Evolutionary conservation across 768 basidiomycete species (phyloP).

Genomic region (Hericium rajendrae): DNA sequence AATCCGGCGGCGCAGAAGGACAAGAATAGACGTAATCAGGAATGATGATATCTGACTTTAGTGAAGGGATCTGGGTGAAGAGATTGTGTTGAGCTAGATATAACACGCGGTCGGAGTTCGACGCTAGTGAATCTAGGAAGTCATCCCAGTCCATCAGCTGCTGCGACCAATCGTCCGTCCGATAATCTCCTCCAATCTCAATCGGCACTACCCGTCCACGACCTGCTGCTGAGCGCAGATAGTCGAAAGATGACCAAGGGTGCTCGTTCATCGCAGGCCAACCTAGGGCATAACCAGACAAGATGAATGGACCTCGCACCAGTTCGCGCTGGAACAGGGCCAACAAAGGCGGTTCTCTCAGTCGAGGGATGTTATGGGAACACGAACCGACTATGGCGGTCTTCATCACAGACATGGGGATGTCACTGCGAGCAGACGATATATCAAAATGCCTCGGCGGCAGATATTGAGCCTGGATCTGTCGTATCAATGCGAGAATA

Average conservation of each 20-base stretch:
- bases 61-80: constrained; percentile 70
- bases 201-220: constrained; percentile 82
- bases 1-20: constrained; percentile 32
- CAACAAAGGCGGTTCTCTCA: constrained; percentile 47
- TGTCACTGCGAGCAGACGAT: background rate
- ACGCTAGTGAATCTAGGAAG: constrained; percentile 46
- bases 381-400: constrained; percentile 6
- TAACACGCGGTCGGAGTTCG: constrained; percentile 22
- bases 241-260: constrained; percentile 61
- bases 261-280: constrained; percentile 76
- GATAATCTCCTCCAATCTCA: constrained; percentile 82
- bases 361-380: constrained; percentile 25
- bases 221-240: constrained; percentile 65
- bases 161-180: constrained; percentile 74
- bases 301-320: constrained; percentile 53
- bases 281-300: constrained; percentile 47
- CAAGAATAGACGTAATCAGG: constrained; percentile 85
- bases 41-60: constrained; percentile 66
- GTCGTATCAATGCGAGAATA: constrained; percentile 50
- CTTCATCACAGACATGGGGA: background rate
- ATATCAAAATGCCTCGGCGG: constrained; percentile 2
- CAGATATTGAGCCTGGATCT: constrained; percentile 41
- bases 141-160: constrained; percentile 65
- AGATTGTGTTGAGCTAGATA: constrained; percentile 94
- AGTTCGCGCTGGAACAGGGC: constrained; percentile 35